A percentile compares a stretch with the other conserved stretches of the same genome.
phyloP scores from a whole-genome alignment of 1,284 basidiomycete genomes.

The Chalciporus piperatoides region DNA sequence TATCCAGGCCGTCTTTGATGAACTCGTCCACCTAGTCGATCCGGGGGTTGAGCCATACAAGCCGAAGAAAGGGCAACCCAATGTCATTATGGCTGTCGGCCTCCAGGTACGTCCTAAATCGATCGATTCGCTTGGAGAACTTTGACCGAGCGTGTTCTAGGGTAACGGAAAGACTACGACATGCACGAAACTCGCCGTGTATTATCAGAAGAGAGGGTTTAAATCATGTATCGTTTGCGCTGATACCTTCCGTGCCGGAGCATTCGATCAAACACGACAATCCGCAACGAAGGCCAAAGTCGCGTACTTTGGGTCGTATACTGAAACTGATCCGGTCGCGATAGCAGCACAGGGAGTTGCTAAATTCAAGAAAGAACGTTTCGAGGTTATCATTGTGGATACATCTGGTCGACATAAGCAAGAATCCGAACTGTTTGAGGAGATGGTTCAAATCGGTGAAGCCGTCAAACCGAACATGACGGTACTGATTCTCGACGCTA shows the following conservation, averaged over 20 bases:
- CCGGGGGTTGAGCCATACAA: slow-evolving; percentile 94
- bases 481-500: slow-evolving; percentile 84
- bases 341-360: slow-evolving; percentile 94
- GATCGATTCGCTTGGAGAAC: slow-evolving; percentile 6
- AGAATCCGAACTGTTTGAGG: slow-evolving; percentile 94
- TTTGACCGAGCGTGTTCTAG: slow-evolving; percentile 38
- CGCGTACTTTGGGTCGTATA: slow-evolving; percentile 98
- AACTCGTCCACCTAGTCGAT: slow-evolving; percentile 93
- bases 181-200: slow-evolving; percentile 95
- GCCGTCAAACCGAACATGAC: slow-evolving; percentile 96
- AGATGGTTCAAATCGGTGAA: slow-evolving; percentile 96
- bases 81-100: slow-evolving; percentile 98
- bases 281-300: slow-evolving; percentile 98
- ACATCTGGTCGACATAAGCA: slow-evolving; percentile 98
- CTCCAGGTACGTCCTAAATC: slow-evolving; percentile 61
- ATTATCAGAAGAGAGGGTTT: slow-evolving; percentile 97
- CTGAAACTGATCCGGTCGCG: slow-evolving; percentile 95
- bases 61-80: slow-evolving; percentile 91
- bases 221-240: slow-evolving; percentile 99
- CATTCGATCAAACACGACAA: slow-evolving; percentile 97
- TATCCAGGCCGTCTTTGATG: slow-evolving; percentile 89
- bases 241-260: slow-evolving; percentile 99
- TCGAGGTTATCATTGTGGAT: slow-evolving; percentile 99
- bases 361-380: slow-evolving; percentile 97
- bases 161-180: slow-evolving; percentile 99